Evolutionary conservation across 176 grass and related monocot species (phyloP).

Genomic region (Avena insularis): DNA sequence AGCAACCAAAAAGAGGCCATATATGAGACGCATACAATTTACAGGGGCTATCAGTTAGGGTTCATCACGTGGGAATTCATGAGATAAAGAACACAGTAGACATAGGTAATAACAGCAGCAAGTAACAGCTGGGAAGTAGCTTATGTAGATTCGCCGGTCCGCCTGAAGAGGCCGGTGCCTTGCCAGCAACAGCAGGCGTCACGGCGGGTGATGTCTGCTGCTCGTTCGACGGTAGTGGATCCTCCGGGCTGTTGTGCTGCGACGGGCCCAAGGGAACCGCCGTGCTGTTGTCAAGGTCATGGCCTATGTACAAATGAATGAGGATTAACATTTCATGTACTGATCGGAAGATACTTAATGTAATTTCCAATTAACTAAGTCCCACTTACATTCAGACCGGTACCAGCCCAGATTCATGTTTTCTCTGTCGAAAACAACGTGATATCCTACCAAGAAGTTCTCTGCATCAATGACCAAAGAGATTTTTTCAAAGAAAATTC

Average conservation of each 20-base stretch:
- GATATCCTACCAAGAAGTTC: constrained; percentile 93
- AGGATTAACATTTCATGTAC: background rate
- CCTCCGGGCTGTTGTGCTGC: constrained; percentile 65
- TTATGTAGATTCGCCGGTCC: constrained; percentile 34
- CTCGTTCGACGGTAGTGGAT: constrained; percentile 86
- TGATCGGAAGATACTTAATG: background rate
- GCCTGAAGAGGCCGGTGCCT: constrained; percentile 42
- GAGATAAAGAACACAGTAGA: constrained; percentile 68
- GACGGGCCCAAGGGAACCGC: constrained; percentile 66
- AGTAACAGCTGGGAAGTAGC: constrained; percentile 33
- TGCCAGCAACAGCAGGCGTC: constrained; percentile 66
- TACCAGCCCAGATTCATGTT: constrained; percentile 87
- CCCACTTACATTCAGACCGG: constrained; percentile 79
- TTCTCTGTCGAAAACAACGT: constrained; percentile 85
- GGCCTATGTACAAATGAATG: constrained; percentile 49
- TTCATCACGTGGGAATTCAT: constrained; percentile 44
- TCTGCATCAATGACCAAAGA: constrained; percentile 57
- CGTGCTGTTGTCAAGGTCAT: constrained; percentile 76
- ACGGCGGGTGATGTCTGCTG: constrained; percentile 74
- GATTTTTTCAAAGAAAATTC: background rate
- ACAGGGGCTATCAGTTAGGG: constrained; percentile 73
- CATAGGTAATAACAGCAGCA: constrained; percentile 61
- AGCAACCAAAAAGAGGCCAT: constrained; percentile 47
- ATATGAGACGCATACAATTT: constrained; percentile 63
- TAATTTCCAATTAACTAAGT: background rate